Percentiles rank a stretch among this genome's conserved stretches.
Conservation (phyloP, 2,329 filamentous ascomycete species). For the Microsporum ferrugineum region DNA sequence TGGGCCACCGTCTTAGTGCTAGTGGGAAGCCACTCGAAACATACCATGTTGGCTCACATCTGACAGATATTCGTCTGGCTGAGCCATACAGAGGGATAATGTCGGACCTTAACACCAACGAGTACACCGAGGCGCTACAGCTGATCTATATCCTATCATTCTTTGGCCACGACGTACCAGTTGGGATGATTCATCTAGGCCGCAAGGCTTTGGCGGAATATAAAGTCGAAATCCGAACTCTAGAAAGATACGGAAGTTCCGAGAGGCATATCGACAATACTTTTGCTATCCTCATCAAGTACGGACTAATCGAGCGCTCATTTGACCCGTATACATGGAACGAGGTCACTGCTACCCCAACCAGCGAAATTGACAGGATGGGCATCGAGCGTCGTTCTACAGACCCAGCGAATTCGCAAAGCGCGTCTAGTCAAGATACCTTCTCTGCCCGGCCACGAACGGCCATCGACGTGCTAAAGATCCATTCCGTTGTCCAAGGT, state of each 20-base stretch:
- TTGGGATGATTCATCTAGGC: constrained; percentile 53
- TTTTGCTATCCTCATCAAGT: constrained; percentile 35
- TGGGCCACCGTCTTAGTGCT: constrained; percentile 50
- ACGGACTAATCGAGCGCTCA: constrained; percentile 35
- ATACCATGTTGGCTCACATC: constrained; percentile 47
- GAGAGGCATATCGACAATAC: constrained; percentile 36
- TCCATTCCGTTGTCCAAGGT: constrained; percentile 38
- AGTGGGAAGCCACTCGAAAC: constrained; percentile 51
- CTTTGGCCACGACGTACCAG: constrained; percentile 53
- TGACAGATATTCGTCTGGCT: constrained; percentile 45
- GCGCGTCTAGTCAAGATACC: constrained; percentile 25
- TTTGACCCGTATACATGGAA: constrained; percentile 23
- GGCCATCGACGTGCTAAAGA: constrained; percentile 36
- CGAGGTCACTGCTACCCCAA: constrained; percentile 11
- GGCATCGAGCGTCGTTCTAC: constrained; percentile 16
- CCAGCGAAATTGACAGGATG: constrained; percentile 6
- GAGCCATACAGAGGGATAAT: constrained; percentile 39
- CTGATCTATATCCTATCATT: constrained; percentile 55
- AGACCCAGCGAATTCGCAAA: constrained; percentile 20
- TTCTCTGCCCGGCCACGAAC: constrained; percentile 23
- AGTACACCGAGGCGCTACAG: constrained; percentile 47
- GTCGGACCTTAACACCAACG: constrained; percentile 32
- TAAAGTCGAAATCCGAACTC: constrained; percentile 20
- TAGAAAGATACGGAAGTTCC: constrained; percentile 17
- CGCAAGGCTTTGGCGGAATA: constrained; percentile 19